phyloP scores from a whole-genome alignment of 2,329 filamentous ascomycete species.

The Aspergillus quadricinctus region DNA sequence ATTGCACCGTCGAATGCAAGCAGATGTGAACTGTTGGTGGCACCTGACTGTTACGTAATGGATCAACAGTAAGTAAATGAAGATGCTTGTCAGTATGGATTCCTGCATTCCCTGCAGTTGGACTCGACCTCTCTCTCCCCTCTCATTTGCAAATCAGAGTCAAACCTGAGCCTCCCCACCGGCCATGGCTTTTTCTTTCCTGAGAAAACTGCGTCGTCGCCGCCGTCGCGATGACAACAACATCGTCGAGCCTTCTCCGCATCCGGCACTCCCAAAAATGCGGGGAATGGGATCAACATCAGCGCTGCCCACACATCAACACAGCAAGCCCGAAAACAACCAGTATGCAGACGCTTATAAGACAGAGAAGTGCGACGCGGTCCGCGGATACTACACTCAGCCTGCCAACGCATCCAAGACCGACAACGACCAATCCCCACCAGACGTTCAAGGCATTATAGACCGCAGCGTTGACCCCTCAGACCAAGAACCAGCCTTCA shows the following conservation, averaged over 20 bases:
- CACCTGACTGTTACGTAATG: neutral
- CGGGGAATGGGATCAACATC: neutral
- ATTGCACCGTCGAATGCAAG: neutral
- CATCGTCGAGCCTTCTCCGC: neutral
- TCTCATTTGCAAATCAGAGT: neutral
- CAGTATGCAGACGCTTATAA: neutral
- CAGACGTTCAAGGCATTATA: neutral
- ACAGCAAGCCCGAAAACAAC: neutral
- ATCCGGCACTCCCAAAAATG: neutral
- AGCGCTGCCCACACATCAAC: neutral
- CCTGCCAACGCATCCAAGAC: neutral
- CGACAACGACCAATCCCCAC: neutral
- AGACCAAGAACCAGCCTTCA: conserved; percentile 3
- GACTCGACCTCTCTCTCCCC: neutral
- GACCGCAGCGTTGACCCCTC: conserved; percentile 1
- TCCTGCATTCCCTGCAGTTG: neutral
- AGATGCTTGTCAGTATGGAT: neutral
- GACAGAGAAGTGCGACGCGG: neutral
- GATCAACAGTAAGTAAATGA: no score
- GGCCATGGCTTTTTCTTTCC: neutral
- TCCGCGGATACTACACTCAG: neutral
- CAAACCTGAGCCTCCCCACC: no score
- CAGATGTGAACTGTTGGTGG: neutral
- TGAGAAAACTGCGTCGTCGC: neutral
- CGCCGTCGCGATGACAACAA: neutral